These are phyloP conservation scores for Anastatica hierochuntica DNA, from an alignment of 345 rosid species.

Conservation along the genomic window DNA sequence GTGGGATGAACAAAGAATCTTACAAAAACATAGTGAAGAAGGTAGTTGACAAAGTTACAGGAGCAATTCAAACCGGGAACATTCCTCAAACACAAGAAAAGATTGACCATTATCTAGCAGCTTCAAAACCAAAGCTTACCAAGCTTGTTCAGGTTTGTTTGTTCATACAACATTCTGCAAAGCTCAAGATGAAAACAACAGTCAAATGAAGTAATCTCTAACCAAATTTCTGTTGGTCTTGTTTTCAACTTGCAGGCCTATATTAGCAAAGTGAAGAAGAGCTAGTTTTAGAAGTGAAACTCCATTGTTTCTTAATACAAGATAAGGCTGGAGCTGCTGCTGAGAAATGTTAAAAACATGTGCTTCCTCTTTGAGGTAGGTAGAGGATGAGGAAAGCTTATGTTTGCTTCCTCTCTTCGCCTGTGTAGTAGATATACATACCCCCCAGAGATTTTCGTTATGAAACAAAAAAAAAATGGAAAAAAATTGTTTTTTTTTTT, in stretches of 20 bases:
- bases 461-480: not conserved
- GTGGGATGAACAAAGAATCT: conserved; percentile 74
- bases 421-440: conserved; percentile 14
- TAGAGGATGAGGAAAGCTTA: not conserved
- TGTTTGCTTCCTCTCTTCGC: not conserved
- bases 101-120: conserved; percentile 71
- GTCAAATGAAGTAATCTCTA: not conserved
- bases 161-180: not conserved
- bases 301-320: conserved; percentile 2
- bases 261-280: conserved; percentile 23
- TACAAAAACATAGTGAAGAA: conserved; percentile 95
- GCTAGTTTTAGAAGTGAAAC: conserved; percentile 6
- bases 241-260: conserved; percentile 19
- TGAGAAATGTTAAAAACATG: conserved; percentile 8
- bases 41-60: conserved; percentile 86
- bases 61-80: conserved; percentile 54
- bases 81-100: conserved; percentile 93
- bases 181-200: too few species aligned
- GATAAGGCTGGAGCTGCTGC: conserved; percentile 2
- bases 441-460: conserved; percentile 15
- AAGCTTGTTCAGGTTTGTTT: conserved; percentile 84
- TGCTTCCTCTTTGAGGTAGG: not conserved
- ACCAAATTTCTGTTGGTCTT: too few species aligned
- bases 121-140: conserved; percentile 75
- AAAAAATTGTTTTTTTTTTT: too few species aligned